Evolutionary conservation across 2,329 filamentous ascomycete species (phyloP), one percentile per base, ranked within the genome.

Genomic region (Colletotrichum chrysophilum): DNA sequence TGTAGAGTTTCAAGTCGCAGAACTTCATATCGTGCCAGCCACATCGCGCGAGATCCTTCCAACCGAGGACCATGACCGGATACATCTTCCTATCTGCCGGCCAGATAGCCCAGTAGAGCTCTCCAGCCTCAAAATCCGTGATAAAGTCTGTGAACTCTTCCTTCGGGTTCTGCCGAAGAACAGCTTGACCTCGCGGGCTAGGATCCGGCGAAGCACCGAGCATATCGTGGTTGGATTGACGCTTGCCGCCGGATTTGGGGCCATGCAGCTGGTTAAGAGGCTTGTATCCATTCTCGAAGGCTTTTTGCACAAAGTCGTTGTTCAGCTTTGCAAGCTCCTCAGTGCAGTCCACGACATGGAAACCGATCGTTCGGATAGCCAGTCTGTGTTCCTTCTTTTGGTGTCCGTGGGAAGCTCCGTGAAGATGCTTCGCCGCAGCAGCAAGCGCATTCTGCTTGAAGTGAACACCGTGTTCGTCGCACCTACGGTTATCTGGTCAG

Each of bases 401-500:
- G n/a, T 77, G 70, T 5, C 71, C 71, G 48, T 78, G 77, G n/a
- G 71, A 71, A 2, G 32, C 52, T 6, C 69, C 71, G 26, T 78
- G 69, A 7, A 79, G 70, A 43, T 79, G 78, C 38, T 78, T 78
- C 28, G 77, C 71, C 13, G 77, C 78, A 12, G 74, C 76, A 6
- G 38, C 56, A 4, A 79, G 26, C 2, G 76, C 76, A 8, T 77
- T 73, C 26, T 70, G 56, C 28, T 74, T 75, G 61, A 80, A 79
- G 34, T 79, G 76, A 26, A 79, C 76, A 12, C 66, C 74, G 26
- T 80, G 78, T 38, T 79, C 68, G 16, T 77, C 76, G 64, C 79
- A 80, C 21, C 65, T 70, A 14, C 36, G 24, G 13, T 58, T 7
- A 21, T 9, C 8, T 61, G 18, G 55, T 69, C 10, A 69, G 66